phyloP scores from a whole-genome alignment of 179 eudicot species.

The Silene noctiflora region DNA sequence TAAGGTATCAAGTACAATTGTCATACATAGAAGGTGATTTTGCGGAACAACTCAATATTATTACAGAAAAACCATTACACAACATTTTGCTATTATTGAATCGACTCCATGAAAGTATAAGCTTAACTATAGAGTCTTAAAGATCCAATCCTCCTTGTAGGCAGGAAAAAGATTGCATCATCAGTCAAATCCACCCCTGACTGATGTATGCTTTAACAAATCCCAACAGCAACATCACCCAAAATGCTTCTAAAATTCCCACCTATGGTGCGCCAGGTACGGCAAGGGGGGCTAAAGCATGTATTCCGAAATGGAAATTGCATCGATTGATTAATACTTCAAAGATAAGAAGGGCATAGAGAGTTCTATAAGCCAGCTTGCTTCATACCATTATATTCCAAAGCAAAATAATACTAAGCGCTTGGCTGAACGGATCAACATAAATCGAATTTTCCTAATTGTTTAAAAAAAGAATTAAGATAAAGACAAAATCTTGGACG shows the following conservation, averaged over 20 bases:
- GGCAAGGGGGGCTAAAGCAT: too few species aligned
- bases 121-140: background rate
- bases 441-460: background rate
- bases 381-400: background rate
- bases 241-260: background rate
- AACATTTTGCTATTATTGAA: background rate
- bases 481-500: background rate
- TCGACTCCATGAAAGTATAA: background rate
- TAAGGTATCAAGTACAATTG: background rate
- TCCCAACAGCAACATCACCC: background rate
- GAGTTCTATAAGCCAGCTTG: background rate
- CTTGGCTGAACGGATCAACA: background rate
- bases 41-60: background rate
- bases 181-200: background rate
- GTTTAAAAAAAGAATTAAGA: background rate
- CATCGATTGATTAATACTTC: background rate
- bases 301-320: background rate
- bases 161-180: background rate
- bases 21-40: slow-evolving; percentile 7
- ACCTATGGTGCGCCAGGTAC: too few species aligned
- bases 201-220: background rate
- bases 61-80: background rate
- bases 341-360: background rate
- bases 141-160: background rate
- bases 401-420: background rate